Percentiles rank a stretch among this genome's conserved stretches.
Conservation (phyloP, 2,329 filamentous ascomycete species). For the Emmonsiellopsis sp. region DNA sequence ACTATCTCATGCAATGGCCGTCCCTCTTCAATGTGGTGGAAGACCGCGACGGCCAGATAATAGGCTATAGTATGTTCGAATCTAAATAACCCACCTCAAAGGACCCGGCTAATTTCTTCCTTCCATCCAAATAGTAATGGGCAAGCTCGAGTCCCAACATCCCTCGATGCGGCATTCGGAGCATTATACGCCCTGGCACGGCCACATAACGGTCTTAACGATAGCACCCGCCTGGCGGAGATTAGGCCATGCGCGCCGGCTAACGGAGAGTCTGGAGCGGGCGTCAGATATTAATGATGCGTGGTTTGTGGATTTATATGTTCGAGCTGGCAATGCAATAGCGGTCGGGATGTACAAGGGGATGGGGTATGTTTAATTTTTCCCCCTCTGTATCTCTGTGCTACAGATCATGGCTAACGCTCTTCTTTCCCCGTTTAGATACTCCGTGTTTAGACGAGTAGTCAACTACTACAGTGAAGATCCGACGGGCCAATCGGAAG, state of each 20-base stretch:
- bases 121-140: conserved; percentile 61
- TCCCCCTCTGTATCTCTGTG: not conserved
- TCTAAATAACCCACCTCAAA: not conserved
- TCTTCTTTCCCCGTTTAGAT: conserved; percentile 27
- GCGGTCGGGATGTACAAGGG: conserved; percentile 83
- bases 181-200: conserved; percentile 98
- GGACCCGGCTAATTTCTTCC: not conserved
- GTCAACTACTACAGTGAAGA: conserved; percentile 91
- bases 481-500: conserved; percentile 48
- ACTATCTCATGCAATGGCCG: conserved; percentile 94
- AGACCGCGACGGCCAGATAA: conserved; percentile 74
- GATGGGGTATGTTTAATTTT: conserved; percentile 55
- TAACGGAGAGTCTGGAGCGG: conserved; percentile 74
- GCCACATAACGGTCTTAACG: conserved; percentile 92
- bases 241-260: conserved; percentile 73
- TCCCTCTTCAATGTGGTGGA: conserved; percentile 89
- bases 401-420: not conserved
- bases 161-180: conserved; percentile 63
- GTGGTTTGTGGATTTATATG: conserved; percentile 95
- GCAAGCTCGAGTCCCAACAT: conserved; percentile 85
- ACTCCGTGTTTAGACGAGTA: conserved; percentile 81
- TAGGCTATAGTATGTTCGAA: conserved; percentile 73
- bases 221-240: conserved; percentile 80
- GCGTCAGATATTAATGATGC: conserved; percentile 72
- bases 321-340: conserved; percentile 76